Conservation (phyloP, 2,329 filamentous ascomycete genomes). For the Colletotrichum sp. region DNA sequence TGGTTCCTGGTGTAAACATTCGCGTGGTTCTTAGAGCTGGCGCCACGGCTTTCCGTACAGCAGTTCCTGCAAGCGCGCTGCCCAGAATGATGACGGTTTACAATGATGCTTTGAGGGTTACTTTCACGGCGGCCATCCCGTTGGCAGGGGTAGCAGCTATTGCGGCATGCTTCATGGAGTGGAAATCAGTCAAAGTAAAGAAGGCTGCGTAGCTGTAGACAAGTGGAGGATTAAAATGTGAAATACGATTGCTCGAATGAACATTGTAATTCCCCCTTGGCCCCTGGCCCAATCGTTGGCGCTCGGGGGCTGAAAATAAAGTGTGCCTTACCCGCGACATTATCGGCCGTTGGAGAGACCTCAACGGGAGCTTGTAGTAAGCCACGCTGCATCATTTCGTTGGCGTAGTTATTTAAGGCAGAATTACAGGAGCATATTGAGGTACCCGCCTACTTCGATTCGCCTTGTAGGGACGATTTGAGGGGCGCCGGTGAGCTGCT, state of each 20-base stretch:
- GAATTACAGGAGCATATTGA: neutral
- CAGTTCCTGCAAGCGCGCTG: slow-evolving; percentile 52
- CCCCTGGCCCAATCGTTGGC: neutral
- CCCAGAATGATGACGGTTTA: slow-evolving; percentile 61
- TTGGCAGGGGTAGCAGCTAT: slow-evolving; percentile 7
- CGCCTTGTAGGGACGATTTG: neutral
- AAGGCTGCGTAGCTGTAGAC: neutral
- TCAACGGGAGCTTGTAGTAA: neutral
- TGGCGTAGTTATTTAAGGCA: neutral
- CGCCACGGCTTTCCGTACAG: slow-evolving; percentile 55
- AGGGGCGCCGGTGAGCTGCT: neutral
- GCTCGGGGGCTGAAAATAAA: neutral
- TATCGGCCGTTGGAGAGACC: neutral
- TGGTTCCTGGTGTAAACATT: slow-evolving; percentile 9
- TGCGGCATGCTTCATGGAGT: slow-evolving; percentile 16
- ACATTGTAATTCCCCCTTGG: neutral
- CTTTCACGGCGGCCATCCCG: slow-evolving; percentile 40
- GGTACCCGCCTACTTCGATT: neutral
- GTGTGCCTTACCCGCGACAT: neutral
- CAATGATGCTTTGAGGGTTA: slow-evolving; percentile 64
- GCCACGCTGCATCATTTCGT: no score
- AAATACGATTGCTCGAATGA: neutral
- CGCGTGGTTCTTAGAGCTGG: slow-evolving; percentile 39
- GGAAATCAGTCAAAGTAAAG: slow-evolving; percentile 4
- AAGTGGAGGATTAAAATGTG: neutral